phyloP scores from a whole-genome alignment of 345 rosid species.

The Laguncularia racemosa region DNA sequence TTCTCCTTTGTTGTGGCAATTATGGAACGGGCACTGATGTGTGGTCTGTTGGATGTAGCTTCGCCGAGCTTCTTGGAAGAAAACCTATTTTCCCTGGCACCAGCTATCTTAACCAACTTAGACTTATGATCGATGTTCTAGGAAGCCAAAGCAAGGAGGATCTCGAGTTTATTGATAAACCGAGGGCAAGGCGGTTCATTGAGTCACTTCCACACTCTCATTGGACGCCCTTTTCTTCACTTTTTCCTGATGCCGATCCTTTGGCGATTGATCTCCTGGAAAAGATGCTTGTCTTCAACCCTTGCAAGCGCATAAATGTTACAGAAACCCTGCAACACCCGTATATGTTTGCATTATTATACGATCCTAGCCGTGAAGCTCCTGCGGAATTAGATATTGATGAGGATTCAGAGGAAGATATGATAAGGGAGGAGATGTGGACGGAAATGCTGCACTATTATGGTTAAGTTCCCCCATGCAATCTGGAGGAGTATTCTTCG shows the following conservation, averaged over 20 bases:
- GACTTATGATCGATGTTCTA: slow-evolving; percentile 62
- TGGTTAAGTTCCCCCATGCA: slow-evolving; percentile 32
- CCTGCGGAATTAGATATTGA: slow-evolving; percentile 70
- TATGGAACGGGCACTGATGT: slow-evolving; percentile 79
- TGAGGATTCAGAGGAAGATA: slow-evolving; percentile 57
- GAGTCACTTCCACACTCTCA: slow-evolving; percentile 53
- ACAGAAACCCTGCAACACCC: slow-evolving; percentile 86
- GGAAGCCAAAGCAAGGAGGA: slow-evolving; percentile 78
- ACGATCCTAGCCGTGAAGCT: slow-evolving; percentile 52
- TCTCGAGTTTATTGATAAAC: slow-evolving; percentile 61
- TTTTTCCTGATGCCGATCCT: slow-evolving; percentile 59
- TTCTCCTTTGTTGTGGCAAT: slow-evolving; percentile 80
- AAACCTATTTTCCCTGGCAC: slow-evolving; percentile 80
- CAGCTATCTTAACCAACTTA: slow-evolving; percentile 77
- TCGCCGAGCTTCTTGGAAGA: slow-evolving; percentile 76
- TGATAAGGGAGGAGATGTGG: slow-evolving; percentile 83
- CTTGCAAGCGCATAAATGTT: slow-evolving; percentile 66
- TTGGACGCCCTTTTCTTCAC: slow-evolving; percentile 38
- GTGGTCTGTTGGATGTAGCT: slow-evolving; percentile 89
- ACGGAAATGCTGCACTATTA: slow-evolving; percentile 70
- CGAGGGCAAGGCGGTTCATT: slow-evolving; percentile 61
- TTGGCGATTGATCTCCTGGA: slow-evolving; percentile 66
- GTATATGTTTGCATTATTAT: slow-evolving; percentile 62
- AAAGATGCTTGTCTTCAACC: slow-evolving; percentile 84
- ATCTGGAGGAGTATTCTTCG: slow-evolving; percentile 22